Evolutionary conservation across 371 early-diverging fungal genomes (phyloP).

Genomic region (Apophysomyces trapeziformis): DNA sequence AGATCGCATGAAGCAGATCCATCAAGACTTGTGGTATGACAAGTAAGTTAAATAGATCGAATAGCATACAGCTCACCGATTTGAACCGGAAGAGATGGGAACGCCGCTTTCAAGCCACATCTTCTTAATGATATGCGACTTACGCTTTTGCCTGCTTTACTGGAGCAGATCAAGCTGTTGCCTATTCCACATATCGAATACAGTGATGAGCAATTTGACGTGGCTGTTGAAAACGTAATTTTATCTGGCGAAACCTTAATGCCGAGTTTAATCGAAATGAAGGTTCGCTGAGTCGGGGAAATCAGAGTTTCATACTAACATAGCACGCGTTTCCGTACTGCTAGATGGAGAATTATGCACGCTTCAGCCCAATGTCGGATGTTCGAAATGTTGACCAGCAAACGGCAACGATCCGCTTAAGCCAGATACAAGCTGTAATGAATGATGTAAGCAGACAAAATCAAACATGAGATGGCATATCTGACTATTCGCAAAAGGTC

Average conservation of each 20-base stretch:
- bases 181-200: constrained; percentile 72
- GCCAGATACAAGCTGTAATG: constrained; percentile 33
- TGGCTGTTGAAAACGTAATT: constrained; percentile 65
- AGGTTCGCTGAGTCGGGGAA: constrained; percentile 33
- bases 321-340: too few species aligned
- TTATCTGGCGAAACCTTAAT: constrained; percentile 60
- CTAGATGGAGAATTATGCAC: constrained; percentile 36
- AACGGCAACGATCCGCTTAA: constrained; percentile 27
- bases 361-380: constrained; percentile 40
- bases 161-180: constrained; percentile 64
- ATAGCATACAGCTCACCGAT: constrained; percentile 1
- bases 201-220: constrained; percentile 55
- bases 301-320: constrained; percentile 1
- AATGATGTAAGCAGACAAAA: constrained; percentile 26
- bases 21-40: constrained; percentile 41
- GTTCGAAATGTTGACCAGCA: constrained; percentile 49
- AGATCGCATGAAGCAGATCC: constrained; percentile 27
- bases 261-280: constrained; percentile 61
- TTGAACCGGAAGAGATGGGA: constrained; percentile 40
- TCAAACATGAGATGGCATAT: constrained; percentile 1
- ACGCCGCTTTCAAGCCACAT: constrained; percentile 58
- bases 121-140: constrained; percentile 59
- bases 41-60: constrained; percentile 17
- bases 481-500: constrained; percentile 36
- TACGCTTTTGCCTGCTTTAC: constrained; percentile 51